phyloP scores from a whole-genome alignment of 257 asterid genomes.

The Ligustrum vulgare region DNA sequence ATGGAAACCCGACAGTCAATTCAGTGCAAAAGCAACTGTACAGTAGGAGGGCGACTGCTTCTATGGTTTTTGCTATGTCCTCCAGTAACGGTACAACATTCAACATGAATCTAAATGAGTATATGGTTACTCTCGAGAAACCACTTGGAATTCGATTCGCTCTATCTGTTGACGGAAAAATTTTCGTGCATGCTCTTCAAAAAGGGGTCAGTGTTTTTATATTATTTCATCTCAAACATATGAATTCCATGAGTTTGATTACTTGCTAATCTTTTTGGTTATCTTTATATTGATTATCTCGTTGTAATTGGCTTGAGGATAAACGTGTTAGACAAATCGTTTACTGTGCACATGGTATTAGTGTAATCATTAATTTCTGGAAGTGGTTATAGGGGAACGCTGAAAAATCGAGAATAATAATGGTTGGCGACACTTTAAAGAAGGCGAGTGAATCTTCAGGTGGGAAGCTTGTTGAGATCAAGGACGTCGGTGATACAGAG shows the following conservation, averaged over 20 bases:
- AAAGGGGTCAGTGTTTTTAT: slow-evolving; percentile 64
- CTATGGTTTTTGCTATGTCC: slow-evolving; percentile 44
- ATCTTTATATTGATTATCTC: neutral
- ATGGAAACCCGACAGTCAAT: slow-evolving; percentile 23
- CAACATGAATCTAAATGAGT: slow-evolving; percentile 82
- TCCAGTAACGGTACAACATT: slow-evolving; percentile 29
- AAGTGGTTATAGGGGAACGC: slow-evolving; percentile 73
- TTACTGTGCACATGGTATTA: neutral
- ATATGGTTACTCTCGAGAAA: slow-evolving; percentile 81
- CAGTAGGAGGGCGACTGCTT: slow-evolving; percentile 9
- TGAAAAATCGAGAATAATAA: slow-evolving; percentile 82
- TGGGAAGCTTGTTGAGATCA: slow-evolving; percentile 68
- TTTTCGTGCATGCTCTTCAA: slow-evolving; percentile 84
- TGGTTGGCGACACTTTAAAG: slow-evolving; percentile 95
- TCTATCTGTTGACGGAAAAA: slow-evolving; percentile 72
- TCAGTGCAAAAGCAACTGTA: slow-evolving; percentile 22
- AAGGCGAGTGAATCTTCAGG: slow-evolving; percentile 66
- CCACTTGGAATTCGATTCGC: slow-evolving; percentile 96
- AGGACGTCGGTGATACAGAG: slow-evolving; percentile 77
- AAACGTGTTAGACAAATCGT: neutral
- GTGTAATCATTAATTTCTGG: slow-evolving; percentile 4
- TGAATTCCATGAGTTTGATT: neutral
- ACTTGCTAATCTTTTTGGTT: neutral
- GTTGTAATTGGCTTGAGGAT: slow-evolving; percentile 3
- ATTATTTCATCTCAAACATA: neutral